phyloP scores from a whole-genome alignment of 2,329 filamentous ascomycete species.

The Lachnellula hyalina region DNA sequence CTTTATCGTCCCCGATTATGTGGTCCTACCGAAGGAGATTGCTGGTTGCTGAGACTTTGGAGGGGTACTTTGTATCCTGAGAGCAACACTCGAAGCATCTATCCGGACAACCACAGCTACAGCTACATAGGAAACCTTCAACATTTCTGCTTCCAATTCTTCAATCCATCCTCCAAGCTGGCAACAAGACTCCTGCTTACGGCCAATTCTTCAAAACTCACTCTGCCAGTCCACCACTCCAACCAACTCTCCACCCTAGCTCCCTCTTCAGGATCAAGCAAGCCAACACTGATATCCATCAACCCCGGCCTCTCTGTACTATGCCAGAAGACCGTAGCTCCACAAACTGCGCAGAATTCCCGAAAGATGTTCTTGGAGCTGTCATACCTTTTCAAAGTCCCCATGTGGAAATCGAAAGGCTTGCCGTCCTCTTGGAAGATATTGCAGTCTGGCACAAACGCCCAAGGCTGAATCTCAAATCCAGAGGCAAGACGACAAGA shows the following conservation, averaged over 20 bases:
- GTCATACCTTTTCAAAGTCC: slow-evolving; percentile 46
- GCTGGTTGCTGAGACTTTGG: too few relatives aligned
- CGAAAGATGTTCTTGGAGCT: slow-evolving; percentile 50
- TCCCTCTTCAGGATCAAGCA: slow-evolving; percentile 47
- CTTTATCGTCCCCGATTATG: too few relatives aligned
- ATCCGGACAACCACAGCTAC: background rate
- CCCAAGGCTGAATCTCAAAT: slow-evolving; percentile 61
- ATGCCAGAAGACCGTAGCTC: slow-evolving; percentile 61
- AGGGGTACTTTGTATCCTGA: background rate
- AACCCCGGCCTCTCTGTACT: slow-evolving; percentile 47
- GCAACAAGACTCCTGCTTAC: slow-evolving; percentile 20
- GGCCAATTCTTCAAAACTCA: slow-evolving; percentile 45
- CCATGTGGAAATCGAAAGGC: slow-evolving; percentile 33
- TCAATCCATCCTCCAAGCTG: slow-evolving; percentile 21
- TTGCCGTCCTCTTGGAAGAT: slow-evolving; percentile 41
- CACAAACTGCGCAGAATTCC: slow-evolving; percentile 58
- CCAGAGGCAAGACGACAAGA: slow-evolving; percentile 57
- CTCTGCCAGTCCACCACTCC: slow-evolving; percentile 53
- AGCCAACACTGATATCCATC: slow-evolving; percentile 59
- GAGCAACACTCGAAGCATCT: background rate
- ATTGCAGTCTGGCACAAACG: slow-evolving; percentile 57
- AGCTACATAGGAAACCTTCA: background rate
- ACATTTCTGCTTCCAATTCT: slow-evolving; percentile 11
- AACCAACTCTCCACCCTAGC: slow-evolving; percentile 54
- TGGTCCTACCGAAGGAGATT: too few relatives aligned